Conservation (phyloP, 805 yeast species). For the Barnettozyma botsteinii region DNA sequence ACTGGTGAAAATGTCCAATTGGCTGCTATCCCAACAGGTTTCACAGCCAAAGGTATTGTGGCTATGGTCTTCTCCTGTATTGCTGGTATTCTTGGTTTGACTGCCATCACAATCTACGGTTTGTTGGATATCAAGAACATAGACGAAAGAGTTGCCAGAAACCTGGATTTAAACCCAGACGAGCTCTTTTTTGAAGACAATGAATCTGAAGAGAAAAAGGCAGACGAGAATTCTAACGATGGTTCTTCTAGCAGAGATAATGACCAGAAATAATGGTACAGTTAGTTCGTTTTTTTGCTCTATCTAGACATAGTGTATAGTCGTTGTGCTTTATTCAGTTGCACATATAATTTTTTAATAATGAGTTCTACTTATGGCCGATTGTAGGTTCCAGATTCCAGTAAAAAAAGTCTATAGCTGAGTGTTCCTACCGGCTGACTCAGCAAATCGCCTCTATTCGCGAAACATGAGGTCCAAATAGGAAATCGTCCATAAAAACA, state of each 20-base stretch:
- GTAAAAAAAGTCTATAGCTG: too few species aligned
- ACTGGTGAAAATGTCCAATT: conserved; percentile 70
- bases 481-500: too few species aligned
- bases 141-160: conserved; percentile 48
- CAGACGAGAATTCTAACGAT: not conserved
- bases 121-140: conserved; percentile 70
- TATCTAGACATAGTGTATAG: not conserved
- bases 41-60: conserved; percentile 92
- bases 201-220: not conserved
- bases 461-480: too few species aligned
- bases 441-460: too few species aligned
- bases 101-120: conserved; percentile 77
- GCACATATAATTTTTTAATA: not conserved
- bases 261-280: not conserved
- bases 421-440: too few species aligned
- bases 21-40: conserved; percentile 70
- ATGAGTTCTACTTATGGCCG: not conserved
- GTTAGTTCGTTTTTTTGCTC: not conserved
- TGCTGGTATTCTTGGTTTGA: conserved; percentile 79
- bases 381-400: too few species aligned
- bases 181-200: conserved; percentile 8
- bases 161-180: conserved; percentile 16
- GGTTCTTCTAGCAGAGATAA: conserved; percentile 1
- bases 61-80: conserved; percentile 88
- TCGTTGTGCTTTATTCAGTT: not conserved